Evolutionary conservation across 345 rosid genomes (phyloP), one percentile per base, ranked within the genome.

Genomic region (Xanthoceras sorbifolium): DNA sequence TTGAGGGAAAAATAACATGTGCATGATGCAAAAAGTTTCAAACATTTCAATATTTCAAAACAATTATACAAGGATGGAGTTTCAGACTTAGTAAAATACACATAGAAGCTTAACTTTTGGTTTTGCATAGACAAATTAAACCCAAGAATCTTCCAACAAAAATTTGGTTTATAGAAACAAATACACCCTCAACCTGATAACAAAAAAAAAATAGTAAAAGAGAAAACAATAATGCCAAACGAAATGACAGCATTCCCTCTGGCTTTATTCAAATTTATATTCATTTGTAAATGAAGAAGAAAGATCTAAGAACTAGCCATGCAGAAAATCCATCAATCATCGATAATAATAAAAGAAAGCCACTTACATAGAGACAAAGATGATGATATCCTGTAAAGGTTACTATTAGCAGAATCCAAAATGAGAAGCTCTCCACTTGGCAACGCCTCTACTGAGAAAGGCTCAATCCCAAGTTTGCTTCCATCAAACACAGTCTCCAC

Each of bases 401-500:
- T 95, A 84, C 94, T 95, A 46, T 93, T 95, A 75, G 89, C 89
- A 79, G 98, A 90, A 81, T 97, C 99, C 78, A 97, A 85, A 82
- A 97, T 86, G 42, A 97, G 90, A 48, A 97, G 82, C 84, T 97
- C 99, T 18, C 97, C 99, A 59, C 83, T 84, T 0, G 98, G 93
- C 82, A 92, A 78, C 67, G 94, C 89, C 77, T 97, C 97, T 23
- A 97, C 88, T 0, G 95, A 81, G 79, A 88, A 84, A 32, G 99
- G 99, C 82, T 94, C 99, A 48, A 94, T 85, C 46, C 98, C 98
- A 31, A 94, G 97, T 77, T 94, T 97, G 80, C 99, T 97, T 76
- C 99, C 99, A 71, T 97, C 99, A 80, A 97, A 94, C 76, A 97
- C 97, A 0, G 99, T 97, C 84, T 97, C 99, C 70, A 97, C 99